These are phyloP conservation scores for Fusarium bulbicola DNA, from an alignment of 2,329 filamentous ascomycete genomes.

Conservation along the genomic window DNA sequence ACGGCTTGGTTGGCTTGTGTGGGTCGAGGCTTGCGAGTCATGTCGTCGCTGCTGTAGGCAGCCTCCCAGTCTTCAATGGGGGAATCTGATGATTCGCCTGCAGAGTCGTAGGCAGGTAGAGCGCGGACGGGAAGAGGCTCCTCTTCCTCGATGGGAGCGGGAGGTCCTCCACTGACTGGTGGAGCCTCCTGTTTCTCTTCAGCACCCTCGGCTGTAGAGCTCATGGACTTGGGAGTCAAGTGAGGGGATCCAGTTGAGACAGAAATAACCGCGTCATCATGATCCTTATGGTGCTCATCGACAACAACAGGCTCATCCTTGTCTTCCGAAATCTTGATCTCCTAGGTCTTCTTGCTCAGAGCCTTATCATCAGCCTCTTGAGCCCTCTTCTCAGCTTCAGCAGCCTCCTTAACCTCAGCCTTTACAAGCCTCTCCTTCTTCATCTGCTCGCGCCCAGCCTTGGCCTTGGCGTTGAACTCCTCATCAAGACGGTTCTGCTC, in stretches of 20 bases:
- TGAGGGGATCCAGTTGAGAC: constrained; percentile 46
- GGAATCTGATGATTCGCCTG: constrained; percentile 66
- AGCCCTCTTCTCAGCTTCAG: constrained; percentile 25
- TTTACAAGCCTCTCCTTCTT: constrained; percentile 23
- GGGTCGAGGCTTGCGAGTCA: constrained; percentile 60
- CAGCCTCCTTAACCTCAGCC: constrained; percentile 8
- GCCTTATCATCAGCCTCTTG: constrained; percentile 39
- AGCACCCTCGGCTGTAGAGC: constrained; percentile 34
- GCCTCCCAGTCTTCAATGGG: constrained; percentile 68
- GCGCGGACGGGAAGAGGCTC: constrained; percentile 34
- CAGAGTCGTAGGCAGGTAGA: constrained; percentile 52
- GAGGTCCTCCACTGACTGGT: constrained; percentile 37
- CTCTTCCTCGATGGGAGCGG: constrained; percentile 30
- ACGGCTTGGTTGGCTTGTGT: constrained; percentile 48
- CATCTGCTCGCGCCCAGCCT: constrained; percentile 25
- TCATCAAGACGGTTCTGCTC: constrained; percentile 40
- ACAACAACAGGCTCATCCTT: constrained; percentile 18
- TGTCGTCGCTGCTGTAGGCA: constrained; percentile 67
- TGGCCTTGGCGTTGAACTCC: constrained; percentile 43
- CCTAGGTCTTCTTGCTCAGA: constrained; percentile 22
- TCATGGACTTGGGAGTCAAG: constrained; percentile 46
- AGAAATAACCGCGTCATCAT: constrained; percentile 39
- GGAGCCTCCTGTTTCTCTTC: constrained; percentile 50
- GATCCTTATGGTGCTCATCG: constrained; percentile 25
- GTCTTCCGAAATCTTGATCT: constrained; percentile 15